Base-by-base conservation (phyloP, 2,329 filamentous ascomycete genomes). In the Arthrobotrys entomopaga region DNA sequence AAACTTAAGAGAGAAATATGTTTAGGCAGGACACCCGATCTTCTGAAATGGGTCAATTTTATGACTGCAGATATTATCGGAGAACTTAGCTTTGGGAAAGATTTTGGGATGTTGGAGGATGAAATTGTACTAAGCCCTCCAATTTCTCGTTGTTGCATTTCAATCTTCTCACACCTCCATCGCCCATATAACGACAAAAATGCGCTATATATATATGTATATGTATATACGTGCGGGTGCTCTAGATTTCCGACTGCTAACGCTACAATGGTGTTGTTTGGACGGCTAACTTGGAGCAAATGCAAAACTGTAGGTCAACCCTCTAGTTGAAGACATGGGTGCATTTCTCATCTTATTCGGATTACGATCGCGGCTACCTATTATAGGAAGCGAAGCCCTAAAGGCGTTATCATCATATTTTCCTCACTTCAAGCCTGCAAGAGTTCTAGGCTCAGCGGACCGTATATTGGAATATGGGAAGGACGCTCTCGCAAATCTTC, bases 61-160 rank as follows among this genome's bases (percentile, higher is more conserved):
- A 59, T 59, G 56, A 26, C 2, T n/a, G 46, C 42, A 22, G 56
- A 59, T 59, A 48, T 59, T 22, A 42, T 58, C 5, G 26, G 54
- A 20, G 40, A 59, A 38, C 20, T 59, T 16, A 24, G 38, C 22
- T 38, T 24, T 26, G 56, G 56, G 10, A 20, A 46, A 59, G 56
- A 59, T 20, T 59, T 48, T 26, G 56, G 56, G 10, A 59, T 59
- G 56, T 20, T 59, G 29, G 20, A 59, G n/a, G 46, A 59, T 29
- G 56, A 59, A 40, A 59, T 40, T 46, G 56, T 59, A 38, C 11
- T 19, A 8, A 16, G 15, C 56, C 20, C 4, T 48, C 13, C 26
- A 26, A 3, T 46, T 19, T 46, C 6, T 46, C 5, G 2, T 29
- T 3, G 7, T 7, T 7, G 26, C 7, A 3, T 7, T 29, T 29